phyloP scores from a whole-genome alignment of 192 early-diverging fungal species.

The Powellomyces hirtus region DNA sequence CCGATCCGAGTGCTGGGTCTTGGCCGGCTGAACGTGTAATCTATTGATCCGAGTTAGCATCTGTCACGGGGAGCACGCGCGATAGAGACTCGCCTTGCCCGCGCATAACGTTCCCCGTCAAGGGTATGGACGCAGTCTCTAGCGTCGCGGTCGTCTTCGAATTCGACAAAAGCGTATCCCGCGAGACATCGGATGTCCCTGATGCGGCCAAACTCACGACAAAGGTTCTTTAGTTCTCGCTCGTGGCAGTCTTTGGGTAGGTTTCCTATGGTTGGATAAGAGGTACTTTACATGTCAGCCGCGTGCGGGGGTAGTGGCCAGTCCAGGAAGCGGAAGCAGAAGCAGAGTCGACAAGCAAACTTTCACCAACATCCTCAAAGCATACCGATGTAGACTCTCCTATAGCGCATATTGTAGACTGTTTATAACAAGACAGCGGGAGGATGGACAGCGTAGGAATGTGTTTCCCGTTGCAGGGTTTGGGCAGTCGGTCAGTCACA shows the following conservation, averaged over 20 bases:
- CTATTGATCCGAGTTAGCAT: constrained; percentile 33
- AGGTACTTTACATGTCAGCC: too few species aligned
- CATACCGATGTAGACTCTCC: too few species aligned
- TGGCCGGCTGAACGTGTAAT: constrained; percentile 80
- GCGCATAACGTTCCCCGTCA: constrained; percentile 77
- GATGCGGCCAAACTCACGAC: constrained; percentile 77
- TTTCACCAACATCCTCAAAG: too few species aligned
- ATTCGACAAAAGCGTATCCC: constrained; percentile 96
- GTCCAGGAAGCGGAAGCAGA: too few species aligned
- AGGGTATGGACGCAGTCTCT: constrained; percentile 84
- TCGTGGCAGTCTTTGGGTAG: constrained; percentile 80
- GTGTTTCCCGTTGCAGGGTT: too few species aligned
- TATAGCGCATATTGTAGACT: too few species aligned
- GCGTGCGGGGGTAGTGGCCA: too few species aligned
- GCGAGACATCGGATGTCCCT: constrained; percentile 75
- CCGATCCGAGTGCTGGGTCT: constrained; percentile 39
- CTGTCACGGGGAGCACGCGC: not conserved
- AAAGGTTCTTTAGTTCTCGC: constrained; percentile 81
- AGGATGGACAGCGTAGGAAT: too few species aligned
- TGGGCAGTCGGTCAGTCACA: too few species aligned
- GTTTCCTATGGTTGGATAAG: constrained; percentile 48
- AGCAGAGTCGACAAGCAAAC: too few species aligned
- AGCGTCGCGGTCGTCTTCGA: constrained; percentile 81
- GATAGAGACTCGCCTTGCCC: constrained; percentile 63
- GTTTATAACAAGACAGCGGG: too few species aligned